Base-by-base conservation (phyloP, 345 rosid genomes). In the Gossypium thurberi region DNA sequence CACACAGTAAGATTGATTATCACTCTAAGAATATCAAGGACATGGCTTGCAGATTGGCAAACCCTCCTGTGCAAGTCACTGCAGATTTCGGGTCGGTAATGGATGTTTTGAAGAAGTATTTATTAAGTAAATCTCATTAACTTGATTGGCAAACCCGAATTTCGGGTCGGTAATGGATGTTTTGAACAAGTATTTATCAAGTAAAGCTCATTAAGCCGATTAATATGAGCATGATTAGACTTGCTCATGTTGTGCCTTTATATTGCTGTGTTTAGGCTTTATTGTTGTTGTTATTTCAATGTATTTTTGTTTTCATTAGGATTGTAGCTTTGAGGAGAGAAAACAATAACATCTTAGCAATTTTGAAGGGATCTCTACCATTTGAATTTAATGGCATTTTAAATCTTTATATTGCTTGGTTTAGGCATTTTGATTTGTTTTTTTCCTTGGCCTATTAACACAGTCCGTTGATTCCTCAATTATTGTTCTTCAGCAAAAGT, bases 131-230 rank as follows among this genome's bases (percentile, higher is more conserved):
- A 59, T 8, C 40, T 28, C 64, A 56, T 2, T 56, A 20, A 56
- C 94, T 75, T 72, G 78, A 74, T 85, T 79, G 64, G 88, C 92
- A 2, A 94, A 91, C 73, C 96, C 89, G 0, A 96, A 94, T 83
- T 94, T 88, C 28, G 94, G 92, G 46, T 77, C 90, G 2, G 93
- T 94, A 4, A 94, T 91, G 91, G 96, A 91, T 83, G 94, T 86
- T 71, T 78, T 91, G 80, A 83, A 83, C 85, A 77, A 65, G 17
- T 88, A 81, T 84, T 78, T 90, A 83, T 25, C 13, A 23, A 58
- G 63, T 58, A 58, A 58, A 58, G 17, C 37, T 0, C n/a, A 59
- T 26, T 26, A 59, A 28, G 64, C 64, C 6, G 10, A 20, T 51
- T 50, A 26, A 52, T 56, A 11, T 25, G 59, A 70, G 70, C 73